Evolutionary conservation across 352 stramenopile species (phyloP).

Genomic region (Globisporangium abappressorium): DNA sequence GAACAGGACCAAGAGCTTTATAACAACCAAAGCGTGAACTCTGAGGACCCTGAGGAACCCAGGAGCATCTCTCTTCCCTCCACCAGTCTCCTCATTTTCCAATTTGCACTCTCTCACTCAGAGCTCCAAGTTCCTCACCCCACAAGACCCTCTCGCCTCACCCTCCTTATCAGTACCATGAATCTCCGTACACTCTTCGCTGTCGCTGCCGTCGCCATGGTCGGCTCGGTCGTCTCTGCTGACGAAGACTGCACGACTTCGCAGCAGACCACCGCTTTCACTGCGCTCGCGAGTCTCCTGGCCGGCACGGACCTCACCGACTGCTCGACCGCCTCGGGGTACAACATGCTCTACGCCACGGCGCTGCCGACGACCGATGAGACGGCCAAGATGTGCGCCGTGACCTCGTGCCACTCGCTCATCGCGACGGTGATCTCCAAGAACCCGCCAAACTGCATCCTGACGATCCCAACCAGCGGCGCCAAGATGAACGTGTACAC

Average conservation of each 20-base stretch:
- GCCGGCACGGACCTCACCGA: conserved; percentile 19
- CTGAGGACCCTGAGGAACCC: too few relatives aligned
- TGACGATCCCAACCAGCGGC: conserved; percentile 15
- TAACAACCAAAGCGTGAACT: too few relatives aligned
- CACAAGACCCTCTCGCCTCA: neutral
- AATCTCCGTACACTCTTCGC: conserved; percentile 5
- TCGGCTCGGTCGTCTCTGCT: conserved; percentile 9
- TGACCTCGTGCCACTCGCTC: conserved; percentile 27
- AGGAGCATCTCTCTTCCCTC: neutral
- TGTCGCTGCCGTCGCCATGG: conserved; percentile 25
- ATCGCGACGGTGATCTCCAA: conserved; percentile 28
- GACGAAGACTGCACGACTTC: conserved; percentile 18
- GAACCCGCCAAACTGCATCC: conserved; percentile 29
- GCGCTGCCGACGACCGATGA: conserved; percentile 27
- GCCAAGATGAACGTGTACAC: conserved; percentile 36
- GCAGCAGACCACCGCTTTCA: conserved; percentile 25
- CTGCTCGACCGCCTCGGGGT: conserved; percentile 24
- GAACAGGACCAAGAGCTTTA: neutral
- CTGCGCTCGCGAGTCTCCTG: conserved; percentile 24
- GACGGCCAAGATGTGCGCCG: conserved; percentile 33
- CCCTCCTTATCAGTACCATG: neutral
- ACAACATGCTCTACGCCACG: conserved; percentile 38
- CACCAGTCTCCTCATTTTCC: conserved; percentile 6
- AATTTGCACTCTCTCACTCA: conserved; percentile 14
- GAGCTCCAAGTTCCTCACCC: conserved; percentile 12